These are phyloP conservation scores for Lachancea fermentati DNA, from an alignment of 805 yeast genomes.

Conservation along the genomic window DNA sequence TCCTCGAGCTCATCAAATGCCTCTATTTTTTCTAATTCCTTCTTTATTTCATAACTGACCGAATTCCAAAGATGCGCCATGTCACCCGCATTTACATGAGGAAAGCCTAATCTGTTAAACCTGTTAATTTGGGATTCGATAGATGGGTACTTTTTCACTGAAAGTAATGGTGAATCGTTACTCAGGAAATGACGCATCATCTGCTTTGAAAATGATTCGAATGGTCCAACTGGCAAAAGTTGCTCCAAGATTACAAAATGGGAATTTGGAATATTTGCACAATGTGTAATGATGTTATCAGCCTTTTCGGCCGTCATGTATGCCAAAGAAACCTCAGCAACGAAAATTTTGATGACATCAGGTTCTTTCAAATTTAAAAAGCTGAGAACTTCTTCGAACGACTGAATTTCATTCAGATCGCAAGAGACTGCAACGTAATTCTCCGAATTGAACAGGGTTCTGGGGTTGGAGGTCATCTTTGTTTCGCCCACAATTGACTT, in stretches of 20 bases:
- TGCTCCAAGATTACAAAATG: constrained; percentile 70
- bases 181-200: constrained; percentile 69
- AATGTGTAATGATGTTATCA: constrained; percentile 50
- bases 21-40: constrained; percentile 46
- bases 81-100: constrained; percentile 45
- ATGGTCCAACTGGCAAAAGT: constrained; percentile 54
- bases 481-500: constrained; percentile 38
- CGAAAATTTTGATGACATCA: constrained; percentile 47
- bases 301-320: constrained; percentile 69
- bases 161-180: constrained; percentile 61
- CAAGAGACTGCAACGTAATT: constrained; percentile 61
- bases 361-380: constrained; percentile 15
- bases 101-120: constrained; percentile 43
- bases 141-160: constrained; percentile 54
- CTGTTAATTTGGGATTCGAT: constrained; percentile 44
- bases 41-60: constrained; percentile 36
- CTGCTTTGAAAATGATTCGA: constrained; percentile 65
- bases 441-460: constrained; percentile 31
- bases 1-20: constrained; percentile 84
- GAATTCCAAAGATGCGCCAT: constrained; percentile 56
- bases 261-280: constrained; percentile 39
- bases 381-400: constrained; percentile 31
- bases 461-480: constrained; percentile 4
- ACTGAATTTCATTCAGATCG: constrained; percentile 46
- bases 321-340: constrained; percentile 80